These are phyloP conservation scores for Lepiota subincarnata DNA, from an alignment of 768 basidiomycete species.

Conservation along the genomic window DNA sequence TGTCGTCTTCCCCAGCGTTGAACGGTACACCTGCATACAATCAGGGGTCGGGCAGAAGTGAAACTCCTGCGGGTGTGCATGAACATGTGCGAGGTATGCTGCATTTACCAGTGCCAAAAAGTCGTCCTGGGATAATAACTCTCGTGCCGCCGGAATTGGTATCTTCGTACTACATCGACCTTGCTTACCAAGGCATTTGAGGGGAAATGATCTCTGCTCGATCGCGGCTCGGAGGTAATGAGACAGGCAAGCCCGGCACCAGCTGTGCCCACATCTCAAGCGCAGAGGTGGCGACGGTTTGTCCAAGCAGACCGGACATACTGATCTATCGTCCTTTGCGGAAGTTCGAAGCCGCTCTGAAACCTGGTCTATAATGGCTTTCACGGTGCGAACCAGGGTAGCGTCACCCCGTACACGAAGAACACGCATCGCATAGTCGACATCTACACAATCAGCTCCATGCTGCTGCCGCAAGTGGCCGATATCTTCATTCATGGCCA, in stretches of 20 bases:
- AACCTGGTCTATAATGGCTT: constrained; percentile 29
- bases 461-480: constrained; percentile 40
- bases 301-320: constrained; percentile 71
- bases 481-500: constrained; percentile 46
- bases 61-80: constrained; percentile 56
- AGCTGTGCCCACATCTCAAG: constrained; percentile 62
- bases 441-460: constrained; percentile 52
- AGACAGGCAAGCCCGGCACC: constrained; percentile 61
- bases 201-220: constrained; percentile 59
- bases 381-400: constrained; percentile 22
- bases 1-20: constrained; percentile 28
- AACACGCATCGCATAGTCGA: constrained; percentile 39
- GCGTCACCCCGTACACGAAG: constrained; percentile 58
- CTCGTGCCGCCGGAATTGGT: constrained; percentile 46
- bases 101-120: constrained; percentile 55
- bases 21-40: constrained; percentile 70
- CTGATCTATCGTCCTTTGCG: constrained; percentile 7
- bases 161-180: constrained; percentile 56
- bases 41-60: constrained; percentile 78
- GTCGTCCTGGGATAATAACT: constrained; percentile 45
- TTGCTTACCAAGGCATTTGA: constrained; percentile 67
- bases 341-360: constrained; percentile 32
- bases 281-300: constrained; percentile 46
- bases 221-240: constrained; percentile 56
- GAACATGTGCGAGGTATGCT: constrained; percentile 58